Percentiles rank a stretch among this genome's conserved stretches.
Conservation (phyloP, 225 moss, liverwort and hornwort genomes). For the Lunularia cruciata region DNA sequence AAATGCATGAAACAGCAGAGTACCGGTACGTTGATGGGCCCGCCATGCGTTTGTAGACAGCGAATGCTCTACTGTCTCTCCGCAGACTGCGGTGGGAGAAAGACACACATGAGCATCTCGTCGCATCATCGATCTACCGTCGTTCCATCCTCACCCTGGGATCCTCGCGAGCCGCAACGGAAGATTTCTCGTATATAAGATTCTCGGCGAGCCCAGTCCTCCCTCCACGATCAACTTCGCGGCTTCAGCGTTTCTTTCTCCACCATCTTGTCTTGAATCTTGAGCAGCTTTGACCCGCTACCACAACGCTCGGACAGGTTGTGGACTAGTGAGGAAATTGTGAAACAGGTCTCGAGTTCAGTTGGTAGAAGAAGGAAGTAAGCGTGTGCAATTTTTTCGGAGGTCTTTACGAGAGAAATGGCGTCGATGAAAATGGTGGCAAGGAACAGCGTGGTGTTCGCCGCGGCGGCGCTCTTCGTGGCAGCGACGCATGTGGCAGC, state of each 20-base stretch:
- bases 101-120: neutral
- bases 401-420: neutral
- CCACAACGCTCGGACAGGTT: neutral
- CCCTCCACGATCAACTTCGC: slow-evolving; percentile 9
- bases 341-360: no score
- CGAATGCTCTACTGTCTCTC: slow-evolving; percentile 19
- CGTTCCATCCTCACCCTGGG: neutral
- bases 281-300: neutral
- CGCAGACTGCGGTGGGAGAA: slow-evolving; percentile 1
- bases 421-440: neutral
- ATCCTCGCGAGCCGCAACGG: neutral
- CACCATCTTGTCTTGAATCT: slow-evolving; percentile 5
- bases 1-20: slow-evolving; percentile 4
- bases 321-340: neutral
- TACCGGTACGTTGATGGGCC: neutral
- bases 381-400: no score
- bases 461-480: slow-evolving; percentile 11
- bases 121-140: neutral
- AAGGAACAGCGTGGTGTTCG: slow-evolving; percentile 17
- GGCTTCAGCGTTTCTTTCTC: neutral
- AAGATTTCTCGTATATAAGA: neutral
- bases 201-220: neutral
- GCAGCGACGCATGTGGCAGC: slow-evolving; percentile 13
- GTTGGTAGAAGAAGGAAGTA: no score
- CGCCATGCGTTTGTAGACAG: neutral